Evolutionary conservation across 305 asterid species (phyloP).

Genomic region (Fraxinus baroniana): DNA sequence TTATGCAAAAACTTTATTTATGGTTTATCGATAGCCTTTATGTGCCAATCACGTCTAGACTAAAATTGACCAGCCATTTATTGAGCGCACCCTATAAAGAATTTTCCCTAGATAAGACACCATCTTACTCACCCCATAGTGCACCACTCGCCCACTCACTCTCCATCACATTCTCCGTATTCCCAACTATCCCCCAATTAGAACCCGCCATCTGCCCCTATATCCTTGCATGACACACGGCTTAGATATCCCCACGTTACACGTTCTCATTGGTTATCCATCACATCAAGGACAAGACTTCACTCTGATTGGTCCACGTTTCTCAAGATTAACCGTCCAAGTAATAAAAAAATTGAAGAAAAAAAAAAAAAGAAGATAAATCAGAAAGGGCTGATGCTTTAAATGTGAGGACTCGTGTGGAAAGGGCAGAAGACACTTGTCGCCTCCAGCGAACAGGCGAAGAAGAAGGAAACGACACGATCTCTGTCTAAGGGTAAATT

Average conservation of each 20-base stretch:
- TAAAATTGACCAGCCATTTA: background rate
- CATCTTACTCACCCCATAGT: background rate
- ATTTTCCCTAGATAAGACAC: background rate
- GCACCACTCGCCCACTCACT: constrained; percentile 17
- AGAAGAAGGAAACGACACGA: constrained; percentile 69
- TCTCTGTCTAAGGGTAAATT: constrained; percentile 35
- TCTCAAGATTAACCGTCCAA: constrained; percentile 22
- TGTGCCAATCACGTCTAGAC: background rate
- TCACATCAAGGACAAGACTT: constrained; percentile 26
- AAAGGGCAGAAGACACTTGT: constrained; percentile 68
- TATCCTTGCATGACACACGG: constrained; percentile 33
- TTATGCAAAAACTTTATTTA: background rate
- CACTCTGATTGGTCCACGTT: constrained; percentile 50
- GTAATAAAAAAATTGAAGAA: constrained; percentile 15
- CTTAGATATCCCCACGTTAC: constrained; percentile 39
- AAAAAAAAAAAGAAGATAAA: background rate
- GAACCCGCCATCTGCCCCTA: constrained; percentile 18
- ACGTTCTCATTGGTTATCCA: constrained; percentile 25
- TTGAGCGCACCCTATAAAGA: constrained; percentile 4
- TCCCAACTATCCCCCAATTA: constrained; percentile 29
- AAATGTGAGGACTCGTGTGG: constrained; percentile 40
- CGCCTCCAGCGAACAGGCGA: constrained; percentile 54
- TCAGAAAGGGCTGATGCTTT: constrained; percentile 15
- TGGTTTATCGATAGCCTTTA: background rate
- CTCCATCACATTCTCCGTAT: constrained; percentile 18